Evolutionary conservation across 805 yeast species (phyloP).

Genomic region (Metschnikowia shivogae): DNA sequence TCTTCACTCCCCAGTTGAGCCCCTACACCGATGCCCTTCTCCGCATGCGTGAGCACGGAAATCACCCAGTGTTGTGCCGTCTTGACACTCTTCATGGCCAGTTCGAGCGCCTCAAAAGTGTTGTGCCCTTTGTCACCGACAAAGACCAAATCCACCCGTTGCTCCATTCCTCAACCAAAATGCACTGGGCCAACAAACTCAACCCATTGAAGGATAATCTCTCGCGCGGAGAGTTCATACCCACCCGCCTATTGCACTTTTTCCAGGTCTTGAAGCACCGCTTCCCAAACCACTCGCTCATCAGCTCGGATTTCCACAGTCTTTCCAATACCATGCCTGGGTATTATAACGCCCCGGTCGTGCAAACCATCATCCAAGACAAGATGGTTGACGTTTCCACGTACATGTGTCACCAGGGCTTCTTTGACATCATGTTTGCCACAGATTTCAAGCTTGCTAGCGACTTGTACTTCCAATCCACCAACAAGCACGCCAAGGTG

Average conservation of each 20-base stretch:
- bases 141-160: slow-evolving; percentile 54
- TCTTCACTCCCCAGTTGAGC: slow-evolving; percentile 60
- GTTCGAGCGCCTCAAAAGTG: slow-evolving; percentile 23
- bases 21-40: slow-evolving; percentile 53
- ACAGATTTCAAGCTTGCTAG: slow-evolving; percentile 65
- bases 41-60: slow-evolving; percentile 49
- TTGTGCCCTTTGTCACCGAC: slow-evolving; percentile 26
- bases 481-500: slow-evolving; percentile 54
- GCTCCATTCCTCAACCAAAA: slow-evolving; percentile 42
- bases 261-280: slow-evolving; percentile 56
- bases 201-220: slow-evolving; percentile 66
- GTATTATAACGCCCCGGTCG: slow-evolving; percentile 66
- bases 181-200: slow-evolving; percentile 44
- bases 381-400: slow-evolving; percentile 66
- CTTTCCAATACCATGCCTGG: slow-evolving; percentile 51
- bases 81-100: slow-evolving; percentile 21
- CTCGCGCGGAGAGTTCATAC: slow-evolving; percentile 73
- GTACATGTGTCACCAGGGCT: slow-evolving; percentile 82
- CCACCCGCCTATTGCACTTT: slow-evolving; percentile 68
- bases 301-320: slow-evolving; percentile 63
- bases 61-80: slow-evolving; percentile 31
- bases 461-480: slow-evolving; percentile 58
- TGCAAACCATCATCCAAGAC: slow-evolving; percentile 68
- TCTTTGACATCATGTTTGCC: slow-evolving; percentile 82
- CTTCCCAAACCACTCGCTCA: slow-evolving; percentile 74